Evolutionary conservation across 1,139 yeast species (phyloP), one percentile per base, ranked within the genome.

Genomic region (Hemisphaericaspora xylanilytica): DNA sequence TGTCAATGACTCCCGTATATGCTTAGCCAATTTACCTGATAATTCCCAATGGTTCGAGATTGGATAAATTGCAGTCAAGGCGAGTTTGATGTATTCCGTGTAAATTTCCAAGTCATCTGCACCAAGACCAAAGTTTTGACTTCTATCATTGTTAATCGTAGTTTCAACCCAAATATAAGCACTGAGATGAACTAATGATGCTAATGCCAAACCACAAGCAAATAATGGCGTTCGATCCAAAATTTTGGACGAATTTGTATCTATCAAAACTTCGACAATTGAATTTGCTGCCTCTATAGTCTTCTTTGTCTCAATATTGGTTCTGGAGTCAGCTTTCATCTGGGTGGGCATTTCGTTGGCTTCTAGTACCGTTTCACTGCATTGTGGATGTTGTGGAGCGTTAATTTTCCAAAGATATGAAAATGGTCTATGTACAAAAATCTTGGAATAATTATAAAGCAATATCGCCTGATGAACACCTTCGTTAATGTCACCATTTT

Each of bases 191-290:
- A 73, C 76, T 33, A 74, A 52, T 3, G 74, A 66, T 0, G 77
- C 67, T 49, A 73, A 69, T 2, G 80, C 80, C 38, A 74, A 56
- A 0, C 78, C 70, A 47, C 80, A 74, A 0, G 78, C 78, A 50
- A 65, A 64, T 37, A 74, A 56, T 3, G 78, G 78, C 0, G 78
- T 72, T 48, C 80, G 56, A 27, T 64, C 60, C 14, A 61, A 42
- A 0, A 73, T 64, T 32, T 61, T 56, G 0, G 69, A 54, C 0
- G 78, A 67, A 42, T 67, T 66, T 3, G 78, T 70, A 43, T 72
- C 77, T 9, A 74, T 61, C 10, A 73, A 53, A 2, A 70, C 57
- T 39, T 62, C 67, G 3, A 72, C 67, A n/a, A 73, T 67, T 15
- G 70, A 58, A 30, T 71, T 71, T 1, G 80, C 78, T 12, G 77